Evolutionary conservation across 2,329 filamentous ascomycete genomes (phyloP).

Genomic region (Akanthomyces muscarius): DNA sequence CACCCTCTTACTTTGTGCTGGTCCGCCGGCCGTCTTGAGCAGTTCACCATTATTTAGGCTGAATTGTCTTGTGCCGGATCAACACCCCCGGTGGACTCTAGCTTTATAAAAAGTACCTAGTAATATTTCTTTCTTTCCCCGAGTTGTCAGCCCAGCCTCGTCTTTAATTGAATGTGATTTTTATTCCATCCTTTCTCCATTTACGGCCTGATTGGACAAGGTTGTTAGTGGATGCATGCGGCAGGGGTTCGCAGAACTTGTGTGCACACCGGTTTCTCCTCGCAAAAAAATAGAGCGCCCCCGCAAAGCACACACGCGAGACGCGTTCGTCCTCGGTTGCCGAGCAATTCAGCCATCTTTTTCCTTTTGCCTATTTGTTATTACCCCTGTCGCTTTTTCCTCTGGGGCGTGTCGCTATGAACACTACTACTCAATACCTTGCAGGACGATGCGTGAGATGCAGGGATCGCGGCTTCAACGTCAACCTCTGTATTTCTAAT

Average conservation of each 20-base stretch:
- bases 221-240: background rate
- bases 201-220: background rate
- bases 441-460: background rate
- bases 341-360: conserved; percentile 3
- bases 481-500: background rate
- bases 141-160: background rate
- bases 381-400: background rate
- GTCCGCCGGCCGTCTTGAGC: too few species aligned
- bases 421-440: background rate
- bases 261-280: background rate
- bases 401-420: background rate
- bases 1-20: too few species aligned
- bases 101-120: too few species aligned
- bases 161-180: conserved; percentile 2
- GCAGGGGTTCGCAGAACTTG: background rate
- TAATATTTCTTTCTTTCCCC: too few species aligned
- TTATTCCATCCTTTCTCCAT: background rate
- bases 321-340: conserved; percentile 1
- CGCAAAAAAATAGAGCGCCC: background rate
- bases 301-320: background rate
- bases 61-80: too few species aligned
- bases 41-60: too few species aligned
- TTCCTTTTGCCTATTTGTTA: background rate
- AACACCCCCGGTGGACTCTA: too few species aligned
- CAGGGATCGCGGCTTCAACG: background rate